phyloP scores from a whole-genome alignment of 192 early-diverging fungal species.

The Diversispora eburnea region DNA sequence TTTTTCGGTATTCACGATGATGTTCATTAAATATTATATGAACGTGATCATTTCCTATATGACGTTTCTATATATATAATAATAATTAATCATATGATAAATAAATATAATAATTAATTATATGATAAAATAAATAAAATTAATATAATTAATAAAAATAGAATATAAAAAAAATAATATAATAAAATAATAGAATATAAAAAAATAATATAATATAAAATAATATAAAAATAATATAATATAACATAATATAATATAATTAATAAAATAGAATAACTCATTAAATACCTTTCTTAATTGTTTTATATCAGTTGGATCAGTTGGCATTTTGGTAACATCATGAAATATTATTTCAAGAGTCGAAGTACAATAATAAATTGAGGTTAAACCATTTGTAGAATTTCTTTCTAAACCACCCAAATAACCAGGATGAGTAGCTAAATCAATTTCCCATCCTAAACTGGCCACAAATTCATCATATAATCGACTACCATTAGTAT shows the following conservation, averaged over 20 bases:
- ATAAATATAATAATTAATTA: no score
- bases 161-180: no score
- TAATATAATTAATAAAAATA: no score
- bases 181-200: not conserved
- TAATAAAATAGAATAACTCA: not conserved
- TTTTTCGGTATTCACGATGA: slow-evolving; percentile 74
- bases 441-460: slow-evolving; percentile 91
- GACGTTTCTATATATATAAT: slow-evolving; percentile 83
- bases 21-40: slow-evolving; percentile 99
- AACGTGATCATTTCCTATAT: slow-evolving; percentile 98
- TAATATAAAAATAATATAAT: not conserved
- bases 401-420: slow-evolving; percentile 82
- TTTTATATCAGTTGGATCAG: slow-evolving; percentile 70
- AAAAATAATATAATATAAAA: slow-evolving; percentile 2
- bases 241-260: not conserved
- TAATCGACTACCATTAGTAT: slow-evolving; percentile 62
- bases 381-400: slow-evolving; percentile 66
- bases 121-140: no score
- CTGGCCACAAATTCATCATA: slow-evolving; percentile 85
- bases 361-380: slow-evolving; percentile 83
- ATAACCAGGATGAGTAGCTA: slow-evolving; percentile 81
- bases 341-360: slow-evolving; percentile 90
- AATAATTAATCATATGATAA: no score
- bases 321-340: slow-evolving; percentile 85
- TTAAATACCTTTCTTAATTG: slow-evolving; percentile 84